A percentile compares a stretch with the other conserved stretches of the same genome.
Evolutionary conservation across 1,139 yeast species (phyloP).

Genomic region (Suzukiozyma palmioleophila): DNA sequence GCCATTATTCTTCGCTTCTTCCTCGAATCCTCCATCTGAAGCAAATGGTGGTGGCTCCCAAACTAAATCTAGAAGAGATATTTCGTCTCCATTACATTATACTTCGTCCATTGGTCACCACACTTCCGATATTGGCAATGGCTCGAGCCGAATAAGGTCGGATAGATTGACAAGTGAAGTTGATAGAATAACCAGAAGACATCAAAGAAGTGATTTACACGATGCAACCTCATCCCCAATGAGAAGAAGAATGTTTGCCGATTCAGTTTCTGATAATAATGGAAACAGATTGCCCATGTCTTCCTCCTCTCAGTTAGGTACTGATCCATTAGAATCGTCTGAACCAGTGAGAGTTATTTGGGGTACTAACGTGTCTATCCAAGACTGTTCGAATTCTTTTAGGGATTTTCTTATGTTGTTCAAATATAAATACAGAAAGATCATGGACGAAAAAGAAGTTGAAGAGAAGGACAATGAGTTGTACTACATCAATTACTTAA

Average conservation of each 20-base stretch:
- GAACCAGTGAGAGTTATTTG: conserved; percentile 90
- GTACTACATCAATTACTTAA: conserved; percentile 69
- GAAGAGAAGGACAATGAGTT: conserved; percentile 65
- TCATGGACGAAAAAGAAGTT: conserved; percentile 33
- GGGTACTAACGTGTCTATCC: conserved; percentile 97
- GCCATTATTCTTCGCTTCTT: conserved; percentile 59
- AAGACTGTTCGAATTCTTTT: conserved; percentile 76
- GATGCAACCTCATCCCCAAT: conserved; percentile 41
- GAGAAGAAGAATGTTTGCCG: conserved; percentile 33
- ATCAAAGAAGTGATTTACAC: conserved; percentile 40
- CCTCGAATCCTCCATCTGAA: conserved; percentile 44
- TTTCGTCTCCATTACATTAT: conserved; percentile 45
- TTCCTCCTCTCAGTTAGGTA: conserved; percentile 26
- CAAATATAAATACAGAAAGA: conserved; percentile 70
- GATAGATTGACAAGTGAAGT: conserved; percentile 39
- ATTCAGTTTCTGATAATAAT: conserved; percentile 8
- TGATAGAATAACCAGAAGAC: conserved; percentile 40
- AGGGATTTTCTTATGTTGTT: conserved; percentile 81
- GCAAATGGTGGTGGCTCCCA: conserved; percentile 10
- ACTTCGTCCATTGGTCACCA: conserved; percentile 37
- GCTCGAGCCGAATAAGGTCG: conserved; percentile 21
- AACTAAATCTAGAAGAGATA: conserved; percentile 21
- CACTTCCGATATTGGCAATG: conserved; percentile 26
- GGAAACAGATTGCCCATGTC: conserved; percentile 12
- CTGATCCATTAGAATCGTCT: conserved; percentile 31